These are phyloP conservation scores for Graphium sp. DNA, from an alignment of 2,329 filamentous ascomycete genomes.

Conservation along the genomic window DNA sequence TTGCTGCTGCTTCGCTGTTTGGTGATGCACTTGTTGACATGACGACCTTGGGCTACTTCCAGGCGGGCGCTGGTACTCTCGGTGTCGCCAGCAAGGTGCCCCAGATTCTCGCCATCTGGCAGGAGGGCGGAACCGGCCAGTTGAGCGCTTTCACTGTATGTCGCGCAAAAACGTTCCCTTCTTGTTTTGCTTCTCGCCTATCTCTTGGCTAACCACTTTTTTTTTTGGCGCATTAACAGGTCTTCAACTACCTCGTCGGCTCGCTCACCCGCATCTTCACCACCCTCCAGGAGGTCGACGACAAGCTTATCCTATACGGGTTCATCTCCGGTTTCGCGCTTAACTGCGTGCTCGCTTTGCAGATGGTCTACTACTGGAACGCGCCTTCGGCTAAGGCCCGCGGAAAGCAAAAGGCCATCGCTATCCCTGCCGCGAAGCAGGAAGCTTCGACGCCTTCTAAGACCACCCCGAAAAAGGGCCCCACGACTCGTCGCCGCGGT, in stretches of 20 bases:
- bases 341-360: conserved; percentile 69
- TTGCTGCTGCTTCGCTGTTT: conserved; percentile 53
- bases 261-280: conserved; percentile 94
- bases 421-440: conserved; percentile 9
- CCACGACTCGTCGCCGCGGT: conserved; percentile 25
- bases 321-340: conserved; percentile 85
- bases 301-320: conserved; percentile 88
- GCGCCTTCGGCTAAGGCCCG: conserved; percentile 29
- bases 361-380: conserved; percentile 98
- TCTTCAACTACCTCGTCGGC: conserved; percentile 94
- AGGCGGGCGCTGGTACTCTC: conserved; percentile 69
- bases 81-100: conserved; percentile 84
- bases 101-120: conserved; percentile 77
- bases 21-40: conserved; percentile 46
- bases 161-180: conserved; percentile 9
- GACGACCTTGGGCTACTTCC: conserved; percentile 54
- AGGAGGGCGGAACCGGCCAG: conserved; percentile 80
- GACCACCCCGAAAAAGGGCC: conserved; percentile 20
- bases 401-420: conserved; percentile 20
- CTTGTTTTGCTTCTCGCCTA: not conserved
- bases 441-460: conserved; percentile 12
- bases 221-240: conserved; percentile 30
- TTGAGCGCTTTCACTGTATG: conserved; percentile 89
- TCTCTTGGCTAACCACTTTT: not conserved
- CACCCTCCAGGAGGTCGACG: conserved; percentile 90